Conservation (phyloP, 2,329 filamentous ascomycete species). For the Penicillium sumatraense region DNA sequence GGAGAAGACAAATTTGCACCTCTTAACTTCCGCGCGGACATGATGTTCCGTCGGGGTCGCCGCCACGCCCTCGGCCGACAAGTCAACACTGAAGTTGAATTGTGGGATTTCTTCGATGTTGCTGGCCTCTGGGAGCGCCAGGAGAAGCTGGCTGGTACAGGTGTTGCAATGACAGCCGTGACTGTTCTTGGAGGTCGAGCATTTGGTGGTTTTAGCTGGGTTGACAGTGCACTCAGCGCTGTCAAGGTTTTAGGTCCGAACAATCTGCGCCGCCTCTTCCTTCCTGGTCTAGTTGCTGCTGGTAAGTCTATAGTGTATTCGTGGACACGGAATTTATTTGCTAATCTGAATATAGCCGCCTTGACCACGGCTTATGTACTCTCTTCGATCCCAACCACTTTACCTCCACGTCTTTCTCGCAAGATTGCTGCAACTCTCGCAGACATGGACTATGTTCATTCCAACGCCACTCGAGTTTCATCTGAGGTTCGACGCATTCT, state of each 20-base stretch:
- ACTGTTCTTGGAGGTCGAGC: slow-evolving; percentile 82
- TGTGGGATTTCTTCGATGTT: slow-evolving; percentile 93
- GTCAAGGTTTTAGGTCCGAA: slow-evolving; percentile 79
- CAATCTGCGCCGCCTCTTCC: slow-evolving; percentile 77
- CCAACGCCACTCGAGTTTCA: slow-evolving; percentile 83
- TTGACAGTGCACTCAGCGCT: slow-evolving; percentile 83
- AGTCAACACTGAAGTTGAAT: slow-evolving; percentile 83
- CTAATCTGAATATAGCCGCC: slow-evolving; percentile 61
- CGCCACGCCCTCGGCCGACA: slow-evolving; percentile 81
- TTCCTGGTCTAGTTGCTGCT: slow-evolving; percentile 78
- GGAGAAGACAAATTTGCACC: slow-evolving; percentile 80
- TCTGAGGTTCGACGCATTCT: slow-evolving; percentile 86
- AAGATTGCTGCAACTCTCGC: slow-evolving; percentile 83
- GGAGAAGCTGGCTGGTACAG: slow-evolving; percentile 91
- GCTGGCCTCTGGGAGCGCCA: slow-evolving; percentile 81
- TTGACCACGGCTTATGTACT: slow-evolving; percentile 81
- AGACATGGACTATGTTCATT: slow-evolving; percentile 88
- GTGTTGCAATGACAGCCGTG: slow-evolving; percentile 90
- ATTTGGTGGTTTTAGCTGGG: slow-evolving; percentile 83
- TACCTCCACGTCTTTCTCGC: slow-evolving; percentile 80
- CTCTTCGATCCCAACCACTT: slow-evolving; percentile 82
- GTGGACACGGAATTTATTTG: background rate
- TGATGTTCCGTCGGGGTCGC: slow-evolving; percentile 85
- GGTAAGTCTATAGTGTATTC: slow-evolving; percentile 61
- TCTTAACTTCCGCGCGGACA: slow-evolving; percentile 84